Conservation (phyloP, 2,329 filamentous ascomycete species). For the Botrytis elliptica region DNA sequence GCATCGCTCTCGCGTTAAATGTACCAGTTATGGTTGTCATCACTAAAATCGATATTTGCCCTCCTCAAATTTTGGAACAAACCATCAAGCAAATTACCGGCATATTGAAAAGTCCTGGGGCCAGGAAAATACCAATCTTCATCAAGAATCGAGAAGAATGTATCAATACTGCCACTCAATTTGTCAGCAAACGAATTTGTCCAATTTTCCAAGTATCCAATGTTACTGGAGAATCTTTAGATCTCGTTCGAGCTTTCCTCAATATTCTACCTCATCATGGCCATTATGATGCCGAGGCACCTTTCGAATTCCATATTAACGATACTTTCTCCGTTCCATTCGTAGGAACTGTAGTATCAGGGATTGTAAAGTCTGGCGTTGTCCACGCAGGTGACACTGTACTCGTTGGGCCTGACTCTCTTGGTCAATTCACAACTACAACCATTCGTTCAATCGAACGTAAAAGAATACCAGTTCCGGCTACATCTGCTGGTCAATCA, state of each 20-base stretch:
- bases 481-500: conserved; percentile 86
- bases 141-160: conserved; percentile 90
- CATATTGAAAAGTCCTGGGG: conserved; percentile 90
- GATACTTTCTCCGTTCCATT: conserved; percentile 98
- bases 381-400: conserved; percentile 89
- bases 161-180: conserved; percentile 92
- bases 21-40: conserved; percentile 97
- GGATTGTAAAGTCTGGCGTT: conserved; percentile 84
- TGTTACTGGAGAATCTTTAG: conserved; percentile 87
- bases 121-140: conserved; percentile 92
- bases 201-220: conserved; percentile 98
- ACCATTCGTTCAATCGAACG: conserved; percentile 90
- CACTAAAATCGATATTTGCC: conserved; percentile 98
- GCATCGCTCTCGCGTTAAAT: conserved; percentile 90
- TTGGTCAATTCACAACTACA: conserved; percentile 86
- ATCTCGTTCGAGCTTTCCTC: conserved; percentile 86
- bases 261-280: conserved; percentile 95
- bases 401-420: conserved; percentile 82
- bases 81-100: conserved; percentile 88
- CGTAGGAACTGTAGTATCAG: conserved; percentile 92
- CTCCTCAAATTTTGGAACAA: conserved; percentile 90
- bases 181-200: conserved; percentile 92
- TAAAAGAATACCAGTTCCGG: conserved; percentile 85
- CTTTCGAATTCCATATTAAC: conserved; percentile 94
- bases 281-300: conserved; percentile 81